A percentile compares a stretch with the other conserved stretches of the same genome.
Evolutionary conservation across 805 yeast species (phyloP).

Genomic region (Yamadazyma olivae): DNA sequence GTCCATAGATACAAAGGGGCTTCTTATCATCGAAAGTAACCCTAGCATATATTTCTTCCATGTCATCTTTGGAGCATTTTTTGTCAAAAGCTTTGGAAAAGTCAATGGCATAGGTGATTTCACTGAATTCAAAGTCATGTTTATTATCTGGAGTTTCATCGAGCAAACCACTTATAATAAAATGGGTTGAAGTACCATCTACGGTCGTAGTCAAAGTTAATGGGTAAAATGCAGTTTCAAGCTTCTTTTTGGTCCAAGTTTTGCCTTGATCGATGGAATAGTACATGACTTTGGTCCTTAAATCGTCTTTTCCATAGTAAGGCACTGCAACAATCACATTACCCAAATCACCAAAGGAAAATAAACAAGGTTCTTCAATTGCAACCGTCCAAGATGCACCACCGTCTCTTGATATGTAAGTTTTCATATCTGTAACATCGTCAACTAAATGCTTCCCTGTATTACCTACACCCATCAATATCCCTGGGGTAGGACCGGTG

Average conservation of each 20-base stretch:
- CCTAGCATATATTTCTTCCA: conserved; percentile 64
- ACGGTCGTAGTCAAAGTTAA: conserved; percentile 50
- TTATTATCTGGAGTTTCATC: conserved; percentile 12
- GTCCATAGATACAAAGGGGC: conserved; percentile 66
- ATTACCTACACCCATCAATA: conserved; percentile 28
- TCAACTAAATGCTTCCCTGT: conserved; percentile 24
- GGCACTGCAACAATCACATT: conserved; percentile 67
- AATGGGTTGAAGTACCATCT: conserved; percentile 66
- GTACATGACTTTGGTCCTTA: conserved; percentile 27
- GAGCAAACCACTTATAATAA: conserved; percentile 47
- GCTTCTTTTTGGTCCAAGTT: conserved; percentile 53
- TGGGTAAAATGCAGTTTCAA: conserved; percentile 45
- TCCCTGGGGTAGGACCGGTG: conserved; percentile 56
- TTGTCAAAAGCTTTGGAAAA: conserved; percentile 57
- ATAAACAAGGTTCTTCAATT: conserved; percentile 49
- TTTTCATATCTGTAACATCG: conserved; percentile 21
- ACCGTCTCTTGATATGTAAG: conserved; percentile 73
- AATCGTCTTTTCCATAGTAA: conserved; percentile 20
- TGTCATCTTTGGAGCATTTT: conserved; percentile 47
- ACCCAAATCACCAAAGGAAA: conserved; percentile 75
- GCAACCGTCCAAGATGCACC: conserved; percentile 69
- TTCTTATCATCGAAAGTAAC: conserved; percentile 24
- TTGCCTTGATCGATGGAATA: conserved; percentile 75
- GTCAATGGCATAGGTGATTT: conserved; percentile 43
- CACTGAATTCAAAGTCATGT: conserved; percentile 10